phyloP scores from a whole-genome alignment of 768 basidiomycete species.

The Phaffia tasmanica region DNA sequence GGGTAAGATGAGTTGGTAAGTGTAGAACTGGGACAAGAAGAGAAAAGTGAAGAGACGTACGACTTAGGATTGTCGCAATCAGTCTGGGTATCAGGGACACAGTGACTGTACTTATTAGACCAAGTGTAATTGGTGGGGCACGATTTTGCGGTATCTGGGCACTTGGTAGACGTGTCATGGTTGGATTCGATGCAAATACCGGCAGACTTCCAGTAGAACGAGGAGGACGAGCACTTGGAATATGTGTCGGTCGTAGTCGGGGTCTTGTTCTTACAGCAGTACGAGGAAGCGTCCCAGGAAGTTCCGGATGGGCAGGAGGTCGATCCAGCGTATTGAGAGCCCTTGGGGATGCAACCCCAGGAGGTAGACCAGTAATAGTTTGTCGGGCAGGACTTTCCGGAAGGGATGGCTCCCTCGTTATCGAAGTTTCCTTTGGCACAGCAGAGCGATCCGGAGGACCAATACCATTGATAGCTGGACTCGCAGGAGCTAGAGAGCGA shows the following conservation, averaged over 20 bases:
- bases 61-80: conserved; percentile 8
- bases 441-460: not conserved
- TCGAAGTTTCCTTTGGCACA: conserved; percentile 12
- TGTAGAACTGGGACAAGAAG: no score
- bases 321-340: not conserved
- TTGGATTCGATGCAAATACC: not conserved
- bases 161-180: not conserved
- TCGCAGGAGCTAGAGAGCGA: not conserved
- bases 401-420: not conserved
- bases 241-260: not conserved
- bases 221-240: not conserved
- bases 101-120: not conserved
- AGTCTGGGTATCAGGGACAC: conserved; percentile 12
- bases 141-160: conserved; percentile 3
- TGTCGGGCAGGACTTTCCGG: conserved; percentile 1
- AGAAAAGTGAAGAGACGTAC: not conserved
- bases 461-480: not conserved
- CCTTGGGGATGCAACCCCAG: not conserved
- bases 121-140: conserved; percentile 11
- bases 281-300: not conserved
- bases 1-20: no score
- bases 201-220: conserved; percentile 5
- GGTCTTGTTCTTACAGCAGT: not conserved
- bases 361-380: not conserved
- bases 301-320: not conserved